A percentile compares a stretch with the other conserved stretches of the same genome.
Evolutionary conservation across 2,329 filamentous ascomycete species (phyloP).

Genomic region (Hypoxylon sp.): DNA sequence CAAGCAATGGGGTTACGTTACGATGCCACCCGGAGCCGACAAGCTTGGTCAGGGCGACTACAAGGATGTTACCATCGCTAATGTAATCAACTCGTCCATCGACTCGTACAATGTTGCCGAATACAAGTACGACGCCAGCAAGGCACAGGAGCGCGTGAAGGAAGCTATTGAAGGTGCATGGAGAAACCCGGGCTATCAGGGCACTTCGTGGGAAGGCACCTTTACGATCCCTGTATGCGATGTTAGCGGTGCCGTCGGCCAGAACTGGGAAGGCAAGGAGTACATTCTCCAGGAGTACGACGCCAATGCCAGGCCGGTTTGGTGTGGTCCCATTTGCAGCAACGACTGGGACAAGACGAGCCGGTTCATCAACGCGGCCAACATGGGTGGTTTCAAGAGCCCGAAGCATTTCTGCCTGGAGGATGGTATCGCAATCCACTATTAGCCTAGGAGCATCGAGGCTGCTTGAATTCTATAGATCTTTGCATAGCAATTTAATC

Average conservation of each 20-base stretch:
- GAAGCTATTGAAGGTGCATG: conserved; percentile 19
- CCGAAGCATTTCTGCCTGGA: conserved; percentile 25
- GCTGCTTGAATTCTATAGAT: not conserved
- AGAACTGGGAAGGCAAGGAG: conserved; percentile 14
- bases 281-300: conserved; percentile 24
- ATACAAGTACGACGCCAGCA: conserved; percentile 27
- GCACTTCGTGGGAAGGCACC: conserved; percentile 19
- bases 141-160: conserved; percentile 22
- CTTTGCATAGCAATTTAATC: not conserved
- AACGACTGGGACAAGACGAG: conserved; percentile 27
- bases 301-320: conserved; percentile 11
- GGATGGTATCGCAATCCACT: not conserved
- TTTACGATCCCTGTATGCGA: conserved; percentile 28
- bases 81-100: conserved; percentile 35
- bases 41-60: conserved; percentile 20
- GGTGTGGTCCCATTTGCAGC: conserved; percentile 26
- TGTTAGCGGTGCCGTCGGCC: conserved; percentile 11
- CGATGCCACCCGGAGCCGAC: conserved; percentile 20
- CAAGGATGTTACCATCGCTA: conserved; percentile 13
- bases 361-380: conserved; percentile 23
- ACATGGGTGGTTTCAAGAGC: conserved; percentile 24
- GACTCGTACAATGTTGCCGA: conserved; percentile 34
- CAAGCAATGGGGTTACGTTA: conserved; percentile 29
- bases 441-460: not conserved
- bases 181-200: conserved; percentile 19